These are phyloP conservation scores for Salix suchowensis DNA, from an alignment of 345 rosid genomes.

Conservation along the genomic window DNA sequence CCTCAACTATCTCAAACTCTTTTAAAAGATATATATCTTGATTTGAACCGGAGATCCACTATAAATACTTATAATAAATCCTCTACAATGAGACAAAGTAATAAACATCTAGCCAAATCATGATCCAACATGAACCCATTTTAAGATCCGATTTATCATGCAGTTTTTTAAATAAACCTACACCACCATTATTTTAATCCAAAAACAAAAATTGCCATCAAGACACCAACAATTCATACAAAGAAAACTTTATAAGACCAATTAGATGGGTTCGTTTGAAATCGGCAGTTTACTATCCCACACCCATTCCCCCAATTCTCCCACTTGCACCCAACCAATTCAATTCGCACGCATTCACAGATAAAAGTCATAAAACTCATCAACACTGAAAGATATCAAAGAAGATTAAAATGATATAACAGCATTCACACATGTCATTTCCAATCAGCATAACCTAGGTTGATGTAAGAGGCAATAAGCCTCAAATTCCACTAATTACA, in stretches of 20 bases:
- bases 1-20: too few relatives aligned
- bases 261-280: too few relatives aligned
- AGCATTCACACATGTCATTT: background rate
- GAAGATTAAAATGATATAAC: background rate
- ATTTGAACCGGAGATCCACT: too few relatives aligned
- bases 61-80: too few relatives aligned
- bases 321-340: background rate
- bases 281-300: too few relatives aligned
- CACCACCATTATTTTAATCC: background rate
- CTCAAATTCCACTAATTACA: constrained; percentile 3
- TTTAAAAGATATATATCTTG: too few relatives aligned
- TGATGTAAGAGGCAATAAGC: background rate
- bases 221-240: too few relatives aligned
- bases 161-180: background rate
- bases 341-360: background rate
- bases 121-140: background rate
- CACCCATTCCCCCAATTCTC: background rate
- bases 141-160: background rate
- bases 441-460: constrained; percentile 5
- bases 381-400: constrained; percentile 2
- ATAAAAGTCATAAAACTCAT: background rate
- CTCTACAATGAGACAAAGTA: too few relatives aligned
- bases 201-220: too few relatives aligned
- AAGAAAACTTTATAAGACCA: too few relatives aligned
- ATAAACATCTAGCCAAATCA: background rate